Base-by-base conservation (phyloP, 768 basidiomycete species). In the Russula vinacea region DNA sequence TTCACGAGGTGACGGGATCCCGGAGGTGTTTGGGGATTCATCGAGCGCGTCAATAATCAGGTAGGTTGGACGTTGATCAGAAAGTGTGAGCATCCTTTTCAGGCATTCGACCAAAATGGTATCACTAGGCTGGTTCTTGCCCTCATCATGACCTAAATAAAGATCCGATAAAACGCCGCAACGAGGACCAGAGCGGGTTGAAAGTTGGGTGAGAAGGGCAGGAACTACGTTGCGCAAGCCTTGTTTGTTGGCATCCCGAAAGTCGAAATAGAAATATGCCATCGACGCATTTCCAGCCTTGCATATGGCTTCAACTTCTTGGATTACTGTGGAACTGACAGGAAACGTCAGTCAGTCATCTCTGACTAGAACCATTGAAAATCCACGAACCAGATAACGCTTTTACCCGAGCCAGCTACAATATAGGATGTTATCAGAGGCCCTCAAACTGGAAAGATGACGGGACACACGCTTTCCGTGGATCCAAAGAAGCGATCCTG, bases 331-430 rank as follows among this genome's bases (percentile, higher is more conserved):
- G 9, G 57, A 64, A 7, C 62, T 64, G 35, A 54, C 9, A 9
- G 8, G 32, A 14, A n/a, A n/a, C 1, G 8, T 57, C 11, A 35
- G n/a, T n/a, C n/a, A n/a, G 11, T 33, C 19, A 51, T 1, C 5
- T 3, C 14, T 8, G 7, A 26, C 13, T 22, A 7, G 13, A 26
- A 24, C n/a, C 13, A 22, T 49, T 19, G 8, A 19, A 26, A n/a
- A 9, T 7, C 13, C 2, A 58, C 62, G 14, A 22, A 64, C 62
- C 62, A 53, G 11, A 64, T 57, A 13, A 44, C 11, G 14, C 37
- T 64, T 32, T 64, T 64, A 0, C 62, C 62, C 5, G 56, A 52
- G 26, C 62, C 62, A 33, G 56, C 62, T 61, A 33, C 5, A 40
- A 32, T n/a, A n/a, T n/a, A n/a, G n/a, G 29, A 16, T 0, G 17